These are phyloP conservation scores for Postia placenta DNA, from an alignment of 768 basidiomycete genomes.

Conservation along the genomic window DNA sequence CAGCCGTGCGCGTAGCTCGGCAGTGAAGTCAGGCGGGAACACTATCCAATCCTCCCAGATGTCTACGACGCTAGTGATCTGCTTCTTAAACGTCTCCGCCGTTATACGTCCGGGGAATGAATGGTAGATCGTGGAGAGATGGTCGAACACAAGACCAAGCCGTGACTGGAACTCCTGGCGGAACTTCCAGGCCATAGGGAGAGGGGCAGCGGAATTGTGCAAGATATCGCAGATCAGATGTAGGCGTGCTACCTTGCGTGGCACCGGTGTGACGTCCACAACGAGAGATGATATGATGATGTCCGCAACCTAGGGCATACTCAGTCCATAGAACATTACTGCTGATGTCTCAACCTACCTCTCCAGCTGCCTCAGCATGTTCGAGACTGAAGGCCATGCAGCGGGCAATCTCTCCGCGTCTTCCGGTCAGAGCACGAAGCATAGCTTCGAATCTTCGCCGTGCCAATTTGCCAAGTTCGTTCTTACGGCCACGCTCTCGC, in stretches of 20 bases:
- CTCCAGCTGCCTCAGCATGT: constrained; percentile 92
- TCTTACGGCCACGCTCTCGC: constrained; percentile 74
- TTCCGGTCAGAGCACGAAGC: constrained; percentile 80
- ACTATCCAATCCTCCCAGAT: constrained; percentile 99
- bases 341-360: constrained; percentile 60
- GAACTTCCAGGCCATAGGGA: constrained; percentile 97
- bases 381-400: constrained; percentile 98
- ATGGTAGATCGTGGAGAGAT: constrained; percentile 88
- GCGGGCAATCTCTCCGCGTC: constrained; percentile 84
- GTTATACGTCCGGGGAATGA: constrained; percentile 96
- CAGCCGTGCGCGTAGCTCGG: constrained; percentile 64
- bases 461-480: constrained; percentile 69
- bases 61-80: constrained; percentile 84
- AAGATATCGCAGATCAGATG: constrained; percentile 97
- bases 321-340: too few species aligned
- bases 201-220: constrained; percentile 90
- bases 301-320: constrained; percentile 89
- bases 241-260: constrained; percentile 91
- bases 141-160: constrained; percentile 93
- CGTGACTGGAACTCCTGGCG: constrained; percentile 89
- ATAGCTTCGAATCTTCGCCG: constrained; percentile 85
- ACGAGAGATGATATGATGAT: constrained; percentile 85
- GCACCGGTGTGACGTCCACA: constrained; percentile 92
- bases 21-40: constrained; percentile 82
- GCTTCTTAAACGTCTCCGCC: constrained; percentile 92